Percentiles rank a stretch among this genome's conserved stretches.
phyloP scores from a whole-genome alignment of 73 alveolate genomes.

The Paramecium bursaria region DNA sequence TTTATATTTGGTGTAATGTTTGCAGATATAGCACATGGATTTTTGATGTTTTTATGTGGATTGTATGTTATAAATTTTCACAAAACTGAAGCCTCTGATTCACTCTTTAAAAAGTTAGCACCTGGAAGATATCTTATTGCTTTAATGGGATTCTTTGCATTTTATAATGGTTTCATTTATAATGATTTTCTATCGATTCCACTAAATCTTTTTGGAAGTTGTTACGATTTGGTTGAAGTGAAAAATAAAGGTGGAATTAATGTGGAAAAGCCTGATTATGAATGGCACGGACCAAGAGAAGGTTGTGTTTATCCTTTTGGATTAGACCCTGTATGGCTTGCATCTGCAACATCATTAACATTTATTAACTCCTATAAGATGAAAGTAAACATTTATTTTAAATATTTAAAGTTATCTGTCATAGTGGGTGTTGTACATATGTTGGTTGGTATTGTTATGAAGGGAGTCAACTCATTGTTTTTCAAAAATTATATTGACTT shows the following conservation, averaged over 20 bases:
- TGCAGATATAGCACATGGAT: constrained; percentile 93
- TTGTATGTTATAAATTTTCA: constrained; percentile 62
- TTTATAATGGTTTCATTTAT: constrained; percentile 85
- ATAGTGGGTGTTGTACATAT: constrained; percentile 88
- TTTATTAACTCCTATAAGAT: constrained; percentile 86
- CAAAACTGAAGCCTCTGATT: constrained; percentile 11
- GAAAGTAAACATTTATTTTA: constrained; percentile 68
- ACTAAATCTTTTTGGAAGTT: constrained; percentile 78
- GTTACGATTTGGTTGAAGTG: too few species aligned
- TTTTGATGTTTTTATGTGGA: constrained; percentile 70
- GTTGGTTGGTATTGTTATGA: constrained; percentile 86
- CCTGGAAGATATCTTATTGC: constrained; percentile 80
- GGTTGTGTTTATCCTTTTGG: constrained; percentile 86
- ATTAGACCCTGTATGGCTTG: constrained; percentile 87
- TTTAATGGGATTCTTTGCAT: constrained; percentile 89
- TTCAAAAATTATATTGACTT: constrained; percentile 74
- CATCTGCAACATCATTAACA: constrained; percentile 73
- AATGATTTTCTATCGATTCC: constrained; percentile 90
- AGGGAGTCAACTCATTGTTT: constrained; percentile 80
- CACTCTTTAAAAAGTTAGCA: constrained; percentile 61
- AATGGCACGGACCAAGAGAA: constrained; percentile 51
- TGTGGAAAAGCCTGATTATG: constrained; percentile 1
- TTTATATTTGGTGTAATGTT: constrained; percentile 98
- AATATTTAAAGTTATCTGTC: constrained; percentile 78
- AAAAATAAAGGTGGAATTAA: background rate